Percentiles rank a stretch among this genome's conserved stretches.
Conservation (phyloP, 345 rosid genomes). For the Sisymbrium altissimum region DNA sequence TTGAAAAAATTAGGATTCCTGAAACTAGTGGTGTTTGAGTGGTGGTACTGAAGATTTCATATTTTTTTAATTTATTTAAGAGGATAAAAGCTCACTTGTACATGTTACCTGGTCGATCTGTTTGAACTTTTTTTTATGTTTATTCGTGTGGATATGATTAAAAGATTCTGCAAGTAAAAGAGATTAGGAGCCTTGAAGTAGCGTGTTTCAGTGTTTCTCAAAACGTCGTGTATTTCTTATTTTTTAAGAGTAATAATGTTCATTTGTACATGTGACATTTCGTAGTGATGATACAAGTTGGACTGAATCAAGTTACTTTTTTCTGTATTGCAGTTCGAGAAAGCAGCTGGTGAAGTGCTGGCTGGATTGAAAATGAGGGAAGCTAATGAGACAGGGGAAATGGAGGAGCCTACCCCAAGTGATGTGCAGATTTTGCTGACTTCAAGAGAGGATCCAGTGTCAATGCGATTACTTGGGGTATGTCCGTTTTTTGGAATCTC, state of each 20-base stretch:
- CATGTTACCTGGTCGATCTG: background rate
- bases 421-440: conserved; percentile 82
- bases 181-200: background rate
- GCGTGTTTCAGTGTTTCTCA: background rate
- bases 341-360: conserved; percentile 85
- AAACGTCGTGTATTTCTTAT: background rate
- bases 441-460: conserved; percentile 77
- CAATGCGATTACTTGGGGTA: conserved; percentile 89
- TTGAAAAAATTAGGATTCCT: background rate
- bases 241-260: background rate
- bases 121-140: background rate
- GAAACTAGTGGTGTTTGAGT: background rate
- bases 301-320: background rate
- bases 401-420: conserved; percentile 61
- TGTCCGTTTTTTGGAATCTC: background rate
- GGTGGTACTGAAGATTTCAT: background rate
- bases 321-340: conserved; percentile 58
- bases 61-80: background rate
- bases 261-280: background rate
- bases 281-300: background rate
- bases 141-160: background rate
- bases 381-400: conserved; percentile 69
- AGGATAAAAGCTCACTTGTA: background rate
- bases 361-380: conserved; percentile 75
- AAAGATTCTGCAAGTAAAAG: background rate